Base-by-base conservation (phyloP, 179 eudicot species). In the Camellia oleifera region DNA sequence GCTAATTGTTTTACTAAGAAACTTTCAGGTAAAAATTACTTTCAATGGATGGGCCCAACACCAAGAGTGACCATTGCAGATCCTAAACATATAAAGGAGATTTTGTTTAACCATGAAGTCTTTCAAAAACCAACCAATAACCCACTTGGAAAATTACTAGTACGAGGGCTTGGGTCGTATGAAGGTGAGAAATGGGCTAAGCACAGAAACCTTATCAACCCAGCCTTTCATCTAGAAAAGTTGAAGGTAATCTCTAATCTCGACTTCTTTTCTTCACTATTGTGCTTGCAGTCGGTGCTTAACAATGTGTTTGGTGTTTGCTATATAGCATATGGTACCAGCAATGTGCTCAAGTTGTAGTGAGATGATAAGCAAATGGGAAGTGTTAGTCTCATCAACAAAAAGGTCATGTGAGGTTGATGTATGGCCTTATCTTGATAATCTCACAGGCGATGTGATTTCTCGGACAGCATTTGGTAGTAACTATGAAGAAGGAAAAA, bases 381-480 rank as follows among this genome's bases (percentile, higher is more conserved):
- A 82, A 68, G 70, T 18, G 54, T 58, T 72, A n/a, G n/a, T 77
- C 9, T n/a, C 67, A 7, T 32, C 40, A 32, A 63, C 76, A 57
- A 60, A 78, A 0, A 79, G 80, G 40, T 85, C 81, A 42, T 18
- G 62, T 54, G 88, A 81, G 46, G 11, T 85, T 18, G 88, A 85
- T 62, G 84, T 84, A 26, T 74, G 77, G 84, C 82, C 86, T 60
- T 77, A 69, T 56, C 73, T 84, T 40, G 56, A 48, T 14, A 81
- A 57, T 72, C 81, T 84, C 48, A 7, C 86, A 2, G 84, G 78
- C 0, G 87, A 87, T 56, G 84, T 81, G 17, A 84, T 87, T 56
- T 87, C 89, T 44, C 80, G 86, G 26, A 84, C 92, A 8, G 93
- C 95, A 46, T 91, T 92, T 82, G 91, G 94, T 0, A 88, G 94